Evolutionary conservation across 2,329 filamentous ascomycete genomes (phyloP), one percentile per base, ranked within the genome.

Genomic region (Fusarium sambucinum): DNA sequence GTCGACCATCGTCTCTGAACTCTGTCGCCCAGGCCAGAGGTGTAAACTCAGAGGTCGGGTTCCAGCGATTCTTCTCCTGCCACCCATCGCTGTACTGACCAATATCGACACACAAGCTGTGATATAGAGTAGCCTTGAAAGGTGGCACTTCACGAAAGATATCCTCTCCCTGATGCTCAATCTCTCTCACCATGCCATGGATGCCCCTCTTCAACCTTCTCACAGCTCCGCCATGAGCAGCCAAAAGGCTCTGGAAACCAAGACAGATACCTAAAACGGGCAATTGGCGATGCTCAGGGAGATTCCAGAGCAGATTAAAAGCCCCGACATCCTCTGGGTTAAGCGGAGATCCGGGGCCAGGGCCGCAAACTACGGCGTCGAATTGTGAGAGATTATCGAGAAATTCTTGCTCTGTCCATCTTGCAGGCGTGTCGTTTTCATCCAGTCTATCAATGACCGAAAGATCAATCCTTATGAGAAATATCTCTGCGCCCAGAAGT

Each of bases 191-290:
- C 80, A 96, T 91, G 2, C 94, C 94, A 79, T 97, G 94, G 71
- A 94, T 82, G 0, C 93, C 93, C 58, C 90, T 85, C n/a, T 82
- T 80, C 59, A 97, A 80, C 65, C 88, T 86, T 53, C 87, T 82
- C 19, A 97, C 87, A 10, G 80, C 78, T 3, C 89, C 90, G 1
- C 92, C 92, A 71, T 90, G 89, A 12, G 87, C 86, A 46, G 88
- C 82, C 47, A 90, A 89, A 44, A 97, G 81, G 71, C 91, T 94
- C 79, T 97, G 94, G 68, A 97, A 96, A 0, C 94, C 94, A 0
- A 97, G 85, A 72, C 94, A 97, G 42, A 97, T 92, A 0, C 94
- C 96, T 33, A 99, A 82, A 1, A 96, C 90, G 0, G 96, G 96
- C 3, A 97, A 72, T 13, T 89, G 67, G 17, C 89, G 77, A 6